Base-by-base conservation (phyloP, 2,329 filamentous ascomycete species). In the Penicillium crustosum region DNA sequence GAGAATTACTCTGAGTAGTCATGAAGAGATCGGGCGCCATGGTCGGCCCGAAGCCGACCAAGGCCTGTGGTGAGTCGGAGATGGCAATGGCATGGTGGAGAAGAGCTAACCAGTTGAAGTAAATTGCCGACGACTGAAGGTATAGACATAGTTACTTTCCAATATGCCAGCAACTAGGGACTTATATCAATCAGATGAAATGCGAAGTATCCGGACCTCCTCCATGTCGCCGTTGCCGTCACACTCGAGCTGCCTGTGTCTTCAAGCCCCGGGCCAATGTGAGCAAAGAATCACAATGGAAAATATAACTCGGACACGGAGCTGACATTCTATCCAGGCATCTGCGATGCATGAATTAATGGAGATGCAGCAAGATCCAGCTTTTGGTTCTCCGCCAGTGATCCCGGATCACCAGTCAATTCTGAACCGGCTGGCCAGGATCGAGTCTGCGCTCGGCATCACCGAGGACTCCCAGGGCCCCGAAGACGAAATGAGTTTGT, bases 181-280 rank as follows among this genome's bases (percentile, higher is more conserved):
- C 36, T 52, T 13, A 19, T 12, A 23, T 33, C 12, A 38, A 17
- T 31, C 9, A 42, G 69, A 71, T 71, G 69, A 68, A 68, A 69
- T 70, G 69, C 53, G 68, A 69, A 49, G 65, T 70, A 15, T 64
- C 68, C 31, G 66, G 66, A 6, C 36, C 58, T 49, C 67, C 69
- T 44, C 68, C 68, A 25, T 71, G 69, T 58, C 69, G 68, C 33
- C 65, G 69, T 49, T 70, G 69, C 49, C 62, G 63, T 36, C 65
- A 66, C 29, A 64, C 62, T 33, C 61, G 65, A 25, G 41, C 61
- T 10, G 13, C 61, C 19, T 70, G 68, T 53, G 48, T 71, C 19
- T 71, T 70, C 50, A 70, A 66, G 44, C 69, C 69, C n/a, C 62
- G 69, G 36, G 67, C 68, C 10, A 71, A 71, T 65, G 69, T 71